Conservation (phyloP, 768 basidiomycete genomes). For the Pleurotus tuber-regium region DNA sequence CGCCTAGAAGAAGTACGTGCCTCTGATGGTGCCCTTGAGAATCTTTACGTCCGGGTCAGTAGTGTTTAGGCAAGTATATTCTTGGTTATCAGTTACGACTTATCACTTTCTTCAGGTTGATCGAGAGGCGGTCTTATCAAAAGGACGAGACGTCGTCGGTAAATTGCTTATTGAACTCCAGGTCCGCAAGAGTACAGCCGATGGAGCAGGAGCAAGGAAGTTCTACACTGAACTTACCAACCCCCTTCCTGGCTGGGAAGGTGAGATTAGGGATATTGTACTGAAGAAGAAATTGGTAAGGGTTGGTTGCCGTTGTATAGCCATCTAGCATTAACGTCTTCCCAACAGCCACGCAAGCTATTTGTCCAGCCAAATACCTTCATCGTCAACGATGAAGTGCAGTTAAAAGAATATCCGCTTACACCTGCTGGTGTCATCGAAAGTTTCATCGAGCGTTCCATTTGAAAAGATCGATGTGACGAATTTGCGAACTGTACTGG, state of each 20-base stretch:
- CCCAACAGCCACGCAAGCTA: conserved; percentile 80
- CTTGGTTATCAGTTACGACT: neutral
- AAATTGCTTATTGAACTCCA: conserved; percentile 79
- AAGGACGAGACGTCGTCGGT: conserved; percentile 66
- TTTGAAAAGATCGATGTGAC: neutral
- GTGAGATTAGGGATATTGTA: conserved; percentile 74
- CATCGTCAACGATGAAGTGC: conserved; percentile 62
- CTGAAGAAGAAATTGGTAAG: conserved; percentile 75
- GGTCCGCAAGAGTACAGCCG: conserved; percentile 83
- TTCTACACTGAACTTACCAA: conserved; percentile 81
- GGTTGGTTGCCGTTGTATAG: too few species aligned
- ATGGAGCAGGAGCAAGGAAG: conserved; percentile 72
- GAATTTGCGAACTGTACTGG: too few species aligned
- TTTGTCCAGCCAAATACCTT: conserved; percentile 84
- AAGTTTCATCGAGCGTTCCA: conserved; percentile 72
- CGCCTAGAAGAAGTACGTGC: conserved; percentile 66
- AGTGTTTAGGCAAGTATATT: neutral
- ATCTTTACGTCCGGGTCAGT: conserved; percentile 68
- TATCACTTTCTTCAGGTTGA: conserved; percentile 51
- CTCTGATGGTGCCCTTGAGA: conserved; percentile 54
- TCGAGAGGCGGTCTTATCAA: conserved; percentile 59
- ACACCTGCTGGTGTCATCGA: conserved; percentile 74
- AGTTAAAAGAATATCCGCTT: conserved; percentile 77
- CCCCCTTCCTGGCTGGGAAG: conserved; percentile 69
- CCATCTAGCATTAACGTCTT: too few species aligned